Percentiles rank a stretch among this genome's conserved stretches.
phyloP scores from a whole-genome alignment of 768 basidiomycete genomes.

The Termitomyces titanicus region DNA sequence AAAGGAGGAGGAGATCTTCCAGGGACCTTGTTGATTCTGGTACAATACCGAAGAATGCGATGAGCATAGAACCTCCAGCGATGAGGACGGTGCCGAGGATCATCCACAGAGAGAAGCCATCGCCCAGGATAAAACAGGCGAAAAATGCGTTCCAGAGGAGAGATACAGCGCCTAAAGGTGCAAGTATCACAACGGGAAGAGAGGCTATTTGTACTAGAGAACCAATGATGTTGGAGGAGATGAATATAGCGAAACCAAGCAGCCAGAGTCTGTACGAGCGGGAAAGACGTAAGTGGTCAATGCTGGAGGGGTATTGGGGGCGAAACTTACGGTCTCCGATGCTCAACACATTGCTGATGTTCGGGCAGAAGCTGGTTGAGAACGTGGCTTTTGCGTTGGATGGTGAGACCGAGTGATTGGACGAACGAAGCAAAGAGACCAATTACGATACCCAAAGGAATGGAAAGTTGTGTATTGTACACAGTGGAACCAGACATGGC shows the following conservation, averaged over 20 bases:
- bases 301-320: background rate
- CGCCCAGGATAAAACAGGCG: constrained; percentile 78
- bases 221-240: constrained; percentile 83
- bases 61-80: constrained; percentile 83
- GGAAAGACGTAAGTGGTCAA: background rate
- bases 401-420: constrained; percentile 88
- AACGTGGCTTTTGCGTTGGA: constrained; percentile 93
- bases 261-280: constrained; percentile 69
- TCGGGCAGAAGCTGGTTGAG: constrained; percentile 72
- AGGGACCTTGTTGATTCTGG: constrained; percentile 83
- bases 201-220: constrained; percentile 92
- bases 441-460: constrained; percentile 48
- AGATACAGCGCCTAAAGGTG: constrained; percentile 88
- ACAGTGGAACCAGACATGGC: constrained; percentile 5
- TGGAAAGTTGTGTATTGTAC: constrained; percentile 33
- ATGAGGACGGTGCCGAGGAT: constrained; percentile 85
- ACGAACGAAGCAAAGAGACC: constrained; percentile 83
- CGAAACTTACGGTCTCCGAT: constrained; percentile 64
- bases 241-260: constrained; percentile 80
- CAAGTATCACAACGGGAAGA: constrained; percentile 91
- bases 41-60: constrained; percentile 90
- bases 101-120: constrained; percentile 83
- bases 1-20: constrained; percentile 77
- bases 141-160: constrained; percentile 95
- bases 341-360: constrained; percentile 60